These are phyloP conservation scores for Sapria himalayana DNA, from an alignment of 345 rosid genomes.

Conservation along the genomic window DNA sequence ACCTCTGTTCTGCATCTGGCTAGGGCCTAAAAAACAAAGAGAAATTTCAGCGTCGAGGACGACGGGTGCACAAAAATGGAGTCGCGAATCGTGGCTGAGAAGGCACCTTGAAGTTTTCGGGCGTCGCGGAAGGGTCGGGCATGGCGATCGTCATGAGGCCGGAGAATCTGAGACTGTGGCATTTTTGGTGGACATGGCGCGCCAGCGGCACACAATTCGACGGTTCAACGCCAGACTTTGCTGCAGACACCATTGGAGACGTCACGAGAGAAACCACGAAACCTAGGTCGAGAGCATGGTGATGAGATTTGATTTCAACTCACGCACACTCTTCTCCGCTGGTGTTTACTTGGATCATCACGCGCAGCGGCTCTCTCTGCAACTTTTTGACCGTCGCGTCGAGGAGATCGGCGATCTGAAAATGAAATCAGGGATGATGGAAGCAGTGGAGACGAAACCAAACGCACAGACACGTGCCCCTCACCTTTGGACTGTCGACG, in stretches of 20 bases:
- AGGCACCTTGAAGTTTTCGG: constrained; percentile 64
- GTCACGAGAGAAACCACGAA: no score
- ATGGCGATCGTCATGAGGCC: constrained; percentile 93
- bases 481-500: constrained; percentile 66
- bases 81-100: not conserved
- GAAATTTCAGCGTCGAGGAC: not conserved
- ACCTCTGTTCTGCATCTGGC: constrained; percentile 49
- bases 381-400: constrained; percentile 50
- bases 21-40: constrained; percentile 20
- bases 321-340: constrained; percentile 84
- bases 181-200: constrained; percentile 35
- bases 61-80: not conserved
- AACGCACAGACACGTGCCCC: no score
- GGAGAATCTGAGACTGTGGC: constrained; percentile 58
- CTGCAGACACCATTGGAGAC: no score
- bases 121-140: constrained; percentile 77
- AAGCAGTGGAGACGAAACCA: no score
- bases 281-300: no score
- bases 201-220: constrained; percentile 50
- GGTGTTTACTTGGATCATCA: constrained; percentile 84
- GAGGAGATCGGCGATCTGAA: constrained; percentile 58
- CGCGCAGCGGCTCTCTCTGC: constrained; percentile 65
- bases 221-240: constrained; percentile 76
- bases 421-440: not conserved
- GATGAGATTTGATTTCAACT: constrained; percentile 1